These are phyloP conservation scores for Lagenaria siceraria DNA, from an alignment of 306 rosid genomes.

Conservation along the genomic window DNA sequence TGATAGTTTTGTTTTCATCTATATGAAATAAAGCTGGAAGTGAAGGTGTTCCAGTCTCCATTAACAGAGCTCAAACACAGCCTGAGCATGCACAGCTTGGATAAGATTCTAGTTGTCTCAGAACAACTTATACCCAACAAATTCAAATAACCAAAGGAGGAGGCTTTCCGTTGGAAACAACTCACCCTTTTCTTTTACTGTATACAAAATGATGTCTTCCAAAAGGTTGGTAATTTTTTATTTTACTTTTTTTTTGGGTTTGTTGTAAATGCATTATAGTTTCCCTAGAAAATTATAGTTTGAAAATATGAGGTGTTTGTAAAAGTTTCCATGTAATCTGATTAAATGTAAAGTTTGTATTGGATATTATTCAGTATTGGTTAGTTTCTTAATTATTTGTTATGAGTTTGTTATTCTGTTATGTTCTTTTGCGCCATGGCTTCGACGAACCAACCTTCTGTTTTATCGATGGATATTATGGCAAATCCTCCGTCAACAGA, in stretches of 20 bases:
- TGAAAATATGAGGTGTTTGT: not conserved
- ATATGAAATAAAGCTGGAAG: not conserved
- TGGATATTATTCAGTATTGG: too few species aligned
- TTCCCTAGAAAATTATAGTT: not conserved
- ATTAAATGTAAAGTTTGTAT: not conserved
- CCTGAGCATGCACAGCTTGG: not conserved
- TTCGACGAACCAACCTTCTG: too few species aligned
- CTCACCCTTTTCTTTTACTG: not conserved
- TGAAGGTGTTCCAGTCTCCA: not conserved
- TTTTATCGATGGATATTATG: too few species aligned
- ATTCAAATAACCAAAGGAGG: not conserved
- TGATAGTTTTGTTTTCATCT: not conserved
- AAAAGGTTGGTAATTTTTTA: not conserved
- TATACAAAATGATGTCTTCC: not conserved
- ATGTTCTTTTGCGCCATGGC: too few species aligned
- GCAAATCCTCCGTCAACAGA: too few species aligned
- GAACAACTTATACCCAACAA: not conserved
- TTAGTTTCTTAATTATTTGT: too few species aligned
- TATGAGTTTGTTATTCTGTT: too few species aligned
- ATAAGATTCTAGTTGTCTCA: not conserved
- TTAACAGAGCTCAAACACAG: not conserved
- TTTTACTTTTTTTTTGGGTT: too few species aligned
- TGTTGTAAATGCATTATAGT: conserved; percentile 1
- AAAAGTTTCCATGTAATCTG: not conserved
- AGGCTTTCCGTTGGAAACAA: not conserved